Percentiles rank a stretch among this genome's conserved stretches.
These are phyloP conservation scores for Daedalea quercina DNA, from an alignment of 768 basidiomycete genomes.

Conservation along the genomic window DNA sequence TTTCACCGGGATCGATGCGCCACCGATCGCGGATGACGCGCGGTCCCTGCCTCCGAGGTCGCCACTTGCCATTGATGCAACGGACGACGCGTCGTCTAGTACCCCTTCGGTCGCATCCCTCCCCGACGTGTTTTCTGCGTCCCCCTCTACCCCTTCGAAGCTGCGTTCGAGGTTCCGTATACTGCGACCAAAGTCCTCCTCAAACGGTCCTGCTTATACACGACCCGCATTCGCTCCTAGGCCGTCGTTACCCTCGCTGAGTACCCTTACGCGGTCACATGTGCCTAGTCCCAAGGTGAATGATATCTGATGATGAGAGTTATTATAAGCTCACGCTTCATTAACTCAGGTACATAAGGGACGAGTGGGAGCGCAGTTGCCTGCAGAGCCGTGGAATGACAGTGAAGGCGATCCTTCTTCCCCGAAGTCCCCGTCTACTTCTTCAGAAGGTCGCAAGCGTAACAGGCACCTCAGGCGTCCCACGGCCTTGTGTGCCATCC, in stretches of 20 bases:
- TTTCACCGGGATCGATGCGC: slow-evolving; percentile 10
- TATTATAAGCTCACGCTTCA: not conserved
- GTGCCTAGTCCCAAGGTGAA: slow-evolving; percentile 31
- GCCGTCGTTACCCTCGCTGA: slow-evolving; percentile 37
- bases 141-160: slow-evolving; percentile 14
- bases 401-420: slow-evolving; percentile 11
- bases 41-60: slow-evolving; percentile 13
- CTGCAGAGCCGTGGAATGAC: slow-evolving; percentile 36
- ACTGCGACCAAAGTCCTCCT: slow-evolving; percentile 29
- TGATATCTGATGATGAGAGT: not conserved
- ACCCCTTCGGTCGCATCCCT: not conserved
- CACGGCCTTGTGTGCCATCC: slow-evolving; percentile 17
- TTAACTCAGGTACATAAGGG: slow-evolving; percentile 32
- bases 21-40: not conserved
- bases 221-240: slow-evolving; percentile 33
- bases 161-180: slow-evolving; percentile 6
- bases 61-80: slow-evolving; percentile 11
- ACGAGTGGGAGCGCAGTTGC: slow-evolving; percentile 34
- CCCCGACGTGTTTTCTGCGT: slow-evolving; percentile 9
- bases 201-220: slow-evolving; percentile 32
- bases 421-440: slow-evolving; percentile 7
- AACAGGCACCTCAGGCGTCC: slow-evolving; percentile 12
- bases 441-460: slow-evolving; percentile 8
- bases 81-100: slow-evolving; percentile 5
- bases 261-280: slow-evolving; percentile 30